phyloP scores from a whole-genome alignment of 441 rosid species.

The Pelargonium myrrhifolium region DNA sequence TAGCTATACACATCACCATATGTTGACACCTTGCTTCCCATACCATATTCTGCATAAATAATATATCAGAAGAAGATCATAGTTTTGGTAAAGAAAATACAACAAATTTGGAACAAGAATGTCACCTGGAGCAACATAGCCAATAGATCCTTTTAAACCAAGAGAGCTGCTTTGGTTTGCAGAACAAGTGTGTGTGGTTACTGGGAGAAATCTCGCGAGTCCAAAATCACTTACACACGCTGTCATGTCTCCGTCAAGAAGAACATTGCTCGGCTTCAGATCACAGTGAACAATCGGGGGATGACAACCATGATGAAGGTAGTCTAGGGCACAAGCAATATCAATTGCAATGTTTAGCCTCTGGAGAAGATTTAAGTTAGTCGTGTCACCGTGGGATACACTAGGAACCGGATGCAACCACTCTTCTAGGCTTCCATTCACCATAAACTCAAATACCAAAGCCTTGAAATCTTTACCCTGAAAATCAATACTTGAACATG shows the following conservation, averaged over 20 bases:
- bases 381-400: not conserved
- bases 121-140: not conserved
- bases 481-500: slow-evolving; percentile 9
- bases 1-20: not conserved
- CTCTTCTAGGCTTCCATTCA: slow-evolving; percentile 11
- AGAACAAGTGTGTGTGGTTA: not conserved
- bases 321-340: not conserved
- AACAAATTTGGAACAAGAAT: not conserved
- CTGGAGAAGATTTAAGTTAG: not conserved
- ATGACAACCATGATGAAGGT: slow-evolving; percentile 11
- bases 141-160: not conserved
- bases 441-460: slow-evolving; percentile 13
- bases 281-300: not conserved
- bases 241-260: slow-evolving; percentile 2
- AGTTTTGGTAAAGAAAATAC: too few species aligned
- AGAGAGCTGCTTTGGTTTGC: not conserved
- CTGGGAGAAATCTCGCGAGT: not conserved
- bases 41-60: not conserved
- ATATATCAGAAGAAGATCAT: not conserved
- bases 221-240: slow-evolving; percentile 10
- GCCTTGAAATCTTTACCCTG: slow-evolving; percentile 13
- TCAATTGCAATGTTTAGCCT: slow-evolving; percentile 11
- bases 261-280: slow-evolving; percentile 14
- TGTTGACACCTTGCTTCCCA: not conserved
- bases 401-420: not conserved